Evolutionary conservation across 129 eudicot species (phyloP), one percentile per base, ranked within the genome.

Genomic region (Artemisia argyi): DNA sequence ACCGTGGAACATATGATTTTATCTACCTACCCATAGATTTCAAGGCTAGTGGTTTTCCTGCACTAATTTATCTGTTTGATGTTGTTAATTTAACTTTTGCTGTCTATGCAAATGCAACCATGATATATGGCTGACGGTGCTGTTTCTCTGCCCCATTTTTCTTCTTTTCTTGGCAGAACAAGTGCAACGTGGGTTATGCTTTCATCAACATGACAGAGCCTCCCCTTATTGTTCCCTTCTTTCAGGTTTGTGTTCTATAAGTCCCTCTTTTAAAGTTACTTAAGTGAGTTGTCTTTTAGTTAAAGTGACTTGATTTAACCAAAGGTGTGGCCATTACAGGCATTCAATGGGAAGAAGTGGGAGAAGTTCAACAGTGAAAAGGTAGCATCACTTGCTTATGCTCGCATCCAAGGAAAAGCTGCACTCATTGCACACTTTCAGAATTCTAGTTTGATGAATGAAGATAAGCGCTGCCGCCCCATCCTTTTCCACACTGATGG

Each of bases 391-490:
- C 83, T 94, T 74, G 97, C 99, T 28, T 94, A 90, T 79, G 99
- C 96, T 17, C 97, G 99, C 57, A 94, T 94, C 74, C 99, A 94
- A 73, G 99, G 99, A 73, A 94, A 94, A 78, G 71, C 93, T 68
- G 97, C 99, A 59, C 93, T 94, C 53, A 77, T 94, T 78, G 89
- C 97, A 50, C 99, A 94, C 86, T 94, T 94, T 73, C 99, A 94
- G 86, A 94, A 94, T 69, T 94, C 99, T 58, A 94, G 99, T 85
- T 90, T 94, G 89, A 90, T 94, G 99, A 94, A 90, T 61, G 99
- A 94, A 83, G 97, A 94, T 82, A 94, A 94, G 76, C 89, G 99
- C 20, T 94, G 97, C 80, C 85, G 97, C 6, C 99, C 99, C 14
- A 90, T 94, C 32, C 99, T 94, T 59, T 94, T 94, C 82, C 90